Conservation (phyloP, 805 yeast genomes). For the Monosporozyma aerobia region DNA sequence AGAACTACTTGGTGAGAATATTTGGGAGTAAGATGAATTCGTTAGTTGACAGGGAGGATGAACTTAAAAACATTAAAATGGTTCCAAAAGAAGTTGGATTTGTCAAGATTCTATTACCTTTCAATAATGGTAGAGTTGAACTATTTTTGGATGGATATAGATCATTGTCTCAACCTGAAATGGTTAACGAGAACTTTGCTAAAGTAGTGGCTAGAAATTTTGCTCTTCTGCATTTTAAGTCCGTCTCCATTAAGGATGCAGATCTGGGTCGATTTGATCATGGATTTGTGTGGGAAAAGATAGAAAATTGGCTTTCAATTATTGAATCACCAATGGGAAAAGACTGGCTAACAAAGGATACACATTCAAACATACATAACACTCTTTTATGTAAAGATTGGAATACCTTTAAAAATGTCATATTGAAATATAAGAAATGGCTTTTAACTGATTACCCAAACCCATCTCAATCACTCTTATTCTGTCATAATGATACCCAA, state of each 20-base stretch:
- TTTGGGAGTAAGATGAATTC: conserved; percentile 81
- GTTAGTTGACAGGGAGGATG: conserved; percentile 73
- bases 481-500: conserved; percentile 92
- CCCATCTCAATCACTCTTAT: conserved; percentile 35
- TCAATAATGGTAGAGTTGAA: conserved; percentile 83
- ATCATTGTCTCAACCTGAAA: conserved; percentile 59
- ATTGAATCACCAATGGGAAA: conserved; percentile 27
- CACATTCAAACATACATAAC: conserved; percentile 15
- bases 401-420: conserved; percentile 36
- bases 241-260: conserved; percentile 46
- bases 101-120: conserved; percentile 61
- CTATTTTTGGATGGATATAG: conserved; percentile 73
- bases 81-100: conserved; percentile 40
- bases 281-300: conserved; percentile 47
- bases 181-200: conserved; percentile 58
- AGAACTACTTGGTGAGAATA: conserved; percentile 50
- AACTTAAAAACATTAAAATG: conserved; percentile 57
- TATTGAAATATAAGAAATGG: conserved; percentile 51
- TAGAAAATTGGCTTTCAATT: conserved; percentile 57
- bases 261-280: conserved; percentile 51
- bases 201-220: conserved; percentile 82
- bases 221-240: conserved; percentile 78
- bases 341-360: conserved; percentile 27
- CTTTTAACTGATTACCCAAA: conserved; percentile 25
- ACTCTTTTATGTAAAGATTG: conserved; percentile 35